Conservation (phyloP, 1,139 yeast species). For the Lodderomyces parapsilosis region DNA sequence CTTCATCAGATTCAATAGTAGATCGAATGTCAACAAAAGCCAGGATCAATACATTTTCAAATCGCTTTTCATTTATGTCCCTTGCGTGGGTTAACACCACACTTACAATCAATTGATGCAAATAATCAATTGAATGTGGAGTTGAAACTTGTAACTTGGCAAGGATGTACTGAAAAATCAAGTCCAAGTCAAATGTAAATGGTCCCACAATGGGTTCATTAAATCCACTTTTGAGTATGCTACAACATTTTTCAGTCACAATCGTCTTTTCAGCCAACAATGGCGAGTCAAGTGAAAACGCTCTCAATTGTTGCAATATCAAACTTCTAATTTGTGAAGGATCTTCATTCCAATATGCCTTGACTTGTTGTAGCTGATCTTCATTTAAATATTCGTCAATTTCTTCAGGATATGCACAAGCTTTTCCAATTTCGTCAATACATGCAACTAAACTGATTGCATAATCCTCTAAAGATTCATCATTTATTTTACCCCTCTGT, state of each 20-base stretch:
- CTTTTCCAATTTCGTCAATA: slow-evolving; percentile 66
- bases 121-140: slow-evolving; percentile 32
- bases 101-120: slow-evolving; percentile 44
- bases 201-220: slow-evolving; percentile 57
- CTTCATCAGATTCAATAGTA: slow-evolving; percentile 50
- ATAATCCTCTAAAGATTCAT: slow-evolving; percentile 36
- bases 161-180: slow-evolving; percentile 46
- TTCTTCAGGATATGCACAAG: slow-evolving; percentile 61
- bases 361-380: slow-evolving; percentile 22
- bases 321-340: slow-evolving; percentile 38
- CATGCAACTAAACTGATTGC: slow-evolving; percentile 57
- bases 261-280: slow-evolving; percentile 28
- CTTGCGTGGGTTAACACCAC: slow-evolving; percentile 35
- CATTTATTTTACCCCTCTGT: neutral
- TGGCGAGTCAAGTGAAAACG: slow-evolving; percentile 40
- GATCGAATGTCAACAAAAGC: slow-evolving; percentile 32
- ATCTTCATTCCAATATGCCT: slow-evolving; percentile 43
- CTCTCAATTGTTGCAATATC: slow-evolving; percentile 34
- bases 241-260: slow-evolving; percentile 56
- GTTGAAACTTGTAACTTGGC: slow-evolving; percentile 33
- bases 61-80: slow-evolving; percentile 26
- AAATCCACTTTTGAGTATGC: slow-evolving; percentile 55
- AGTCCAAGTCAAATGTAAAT: slow-evolving; percentile 48
- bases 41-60: slow-evolving; percentile 25
- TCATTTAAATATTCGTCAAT: slow-evolving; percentile 38